phyloP scores from a whole-genome alignment of 306 rosid species.

The Medicago arabica region DNA sequence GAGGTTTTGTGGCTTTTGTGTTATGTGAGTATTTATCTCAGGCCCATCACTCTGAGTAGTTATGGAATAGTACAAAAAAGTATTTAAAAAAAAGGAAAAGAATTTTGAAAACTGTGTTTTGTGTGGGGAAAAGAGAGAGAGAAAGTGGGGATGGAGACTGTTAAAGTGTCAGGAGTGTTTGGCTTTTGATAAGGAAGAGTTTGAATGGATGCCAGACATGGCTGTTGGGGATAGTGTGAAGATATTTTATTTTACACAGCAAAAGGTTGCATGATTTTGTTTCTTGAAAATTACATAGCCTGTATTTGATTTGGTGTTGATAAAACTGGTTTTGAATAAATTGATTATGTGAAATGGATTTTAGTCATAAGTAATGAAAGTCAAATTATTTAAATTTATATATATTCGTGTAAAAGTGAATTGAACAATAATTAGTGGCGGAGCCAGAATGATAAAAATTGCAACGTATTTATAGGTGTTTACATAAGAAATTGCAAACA shows the following conservation, averaged over 20 bases:
- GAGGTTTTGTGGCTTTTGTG: conserved; percentile 33
- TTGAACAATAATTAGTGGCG: too few species aligned
- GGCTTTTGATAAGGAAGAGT: conserved; percentile 60
- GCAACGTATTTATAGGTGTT: too few species aligned
- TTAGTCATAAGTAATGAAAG: too few species aligned
- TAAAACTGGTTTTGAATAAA: too few species aligned
- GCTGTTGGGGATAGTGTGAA: conserved; percentile 54
- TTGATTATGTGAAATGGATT: too few species aligned
- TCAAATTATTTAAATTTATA: too few species aligned
- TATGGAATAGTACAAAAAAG: conserved; percentile 41
- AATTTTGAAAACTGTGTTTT: conserved; percentile 61
- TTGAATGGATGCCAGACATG: conserved; percentile 74
- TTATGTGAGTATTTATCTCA: conserved; percentile 32
- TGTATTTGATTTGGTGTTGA: too few species aligned
- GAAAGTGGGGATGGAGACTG: conserved; percentile 51
- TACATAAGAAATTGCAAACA: too few species aligned
- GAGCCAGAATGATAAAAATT: too few species aligned
- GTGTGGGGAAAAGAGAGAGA: conserved; percentile 45
- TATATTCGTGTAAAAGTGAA: too few species aligned
- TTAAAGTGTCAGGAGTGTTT: conserved; percentile 65
- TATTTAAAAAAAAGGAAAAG: conserved; percentile 40
- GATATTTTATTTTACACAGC: conserved; percentile 49
- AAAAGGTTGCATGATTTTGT: conserved; percentile 68
- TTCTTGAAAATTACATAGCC: not conserved
- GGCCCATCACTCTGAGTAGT: conserved; percentile 37